Conservation (phyloP, 2,329 filamentous ascomycete genomes). For the Alternaria sp. region DNA sequence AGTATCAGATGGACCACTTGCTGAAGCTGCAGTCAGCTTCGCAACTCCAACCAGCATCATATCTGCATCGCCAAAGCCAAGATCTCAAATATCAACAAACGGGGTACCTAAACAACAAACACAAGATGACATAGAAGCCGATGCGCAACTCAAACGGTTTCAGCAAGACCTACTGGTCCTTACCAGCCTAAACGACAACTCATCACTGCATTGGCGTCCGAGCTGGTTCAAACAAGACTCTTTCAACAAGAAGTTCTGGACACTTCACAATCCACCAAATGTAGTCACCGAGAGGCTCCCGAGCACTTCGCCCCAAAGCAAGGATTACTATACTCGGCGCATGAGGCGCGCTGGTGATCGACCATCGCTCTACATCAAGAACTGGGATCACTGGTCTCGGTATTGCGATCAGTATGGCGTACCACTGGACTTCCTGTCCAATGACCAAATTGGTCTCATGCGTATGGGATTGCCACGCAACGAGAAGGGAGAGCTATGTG, state of each 20-base stretch:
- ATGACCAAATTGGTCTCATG: conserved; percentile 33
- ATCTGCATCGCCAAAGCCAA: neutral
- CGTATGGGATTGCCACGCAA: conserved; percentile 24
- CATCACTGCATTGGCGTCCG: conserved; percentile 41
- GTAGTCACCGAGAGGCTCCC: conserved; percentile 40
- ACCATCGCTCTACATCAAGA: conserved; percentile 32
- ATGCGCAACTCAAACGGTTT: conserved; percentile 27
- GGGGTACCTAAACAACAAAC: conserved; percentile 17
- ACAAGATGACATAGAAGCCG: conserved; percentile 24
- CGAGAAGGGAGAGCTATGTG: conserved; percentile 10
- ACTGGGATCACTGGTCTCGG: conserved; percentile 32
- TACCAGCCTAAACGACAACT: conserved; percentile 39
- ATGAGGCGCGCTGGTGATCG: conserved; percentile 29
- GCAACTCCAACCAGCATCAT: conserved; percentile 2
- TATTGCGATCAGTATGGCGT: conserved; percentile 37
- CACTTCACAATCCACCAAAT: conserved; percentile 42
- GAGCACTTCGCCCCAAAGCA: neutral
- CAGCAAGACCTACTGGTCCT: conserved; percentile 43
- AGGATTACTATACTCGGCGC: conserved; percentile 33
- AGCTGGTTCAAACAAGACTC: conserved; percentile 33
- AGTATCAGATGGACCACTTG: neutral
- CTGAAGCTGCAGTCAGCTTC: neutral
- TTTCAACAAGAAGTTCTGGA: conserved; percentile 29
- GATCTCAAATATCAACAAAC: neutral
- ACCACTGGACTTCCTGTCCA: conserved; percentile 36